Conservation (phyloP, 352 stramenopile species). For the Phytophthora boehmeriae region DNA sequence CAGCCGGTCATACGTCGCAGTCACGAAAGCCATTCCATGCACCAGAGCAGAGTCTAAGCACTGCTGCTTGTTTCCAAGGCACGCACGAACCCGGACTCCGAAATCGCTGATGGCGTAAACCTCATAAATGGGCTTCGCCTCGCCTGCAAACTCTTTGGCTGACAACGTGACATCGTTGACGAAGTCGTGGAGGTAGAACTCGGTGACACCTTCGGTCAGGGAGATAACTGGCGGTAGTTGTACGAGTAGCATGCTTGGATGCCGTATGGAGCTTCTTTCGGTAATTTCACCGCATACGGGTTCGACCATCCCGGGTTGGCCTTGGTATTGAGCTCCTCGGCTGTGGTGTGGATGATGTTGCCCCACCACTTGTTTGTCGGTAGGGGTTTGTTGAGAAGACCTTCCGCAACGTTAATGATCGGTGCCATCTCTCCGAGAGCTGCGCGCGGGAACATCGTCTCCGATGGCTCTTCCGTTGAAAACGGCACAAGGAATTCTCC, state of each 20-base stretch:
- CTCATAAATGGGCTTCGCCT: conserved; percentile 51
- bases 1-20: conserved; percentile 52
- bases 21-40: conserved; percentile 74
- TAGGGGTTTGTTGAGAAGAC: conserved; percentile 46
- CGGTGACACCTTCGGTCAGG: conserved; percentile 45
- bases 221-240: conserved; percentile 51
- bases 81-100: conserved; percentile 54
- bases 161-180: conserved; percentile 72
- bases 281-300: conserved; percentile 67
- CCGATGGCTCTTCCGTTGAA: conserved; percentile 39
- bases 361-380: conserved; percentile 86
- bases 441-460: conserved; percentile 48
- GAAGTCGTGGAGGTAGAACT: conserved; percentile 64
- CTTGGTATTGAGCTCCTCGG: conserved; percentile 41
- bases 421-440: conserved; percentile 49
- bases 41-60: conserved; percentile 59
- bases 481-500: conserved; percentile 41
- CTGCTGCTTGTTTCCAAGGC: conserved; percentile 24
- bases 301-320: conserved; percentile 65
- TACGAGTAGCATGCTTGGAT: conserved; percentile 68
- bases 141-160: conserved; percentile 49
- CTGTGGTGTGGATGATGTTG: conserved; percentile 66
- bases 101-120: conserved; percentile 68
- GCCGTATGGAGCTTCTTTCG: conserved; percentile 47
- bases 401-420: conserved; percentile 57